Evolutionary conservation across 768 basidiomycete species (phyloP), one percentile per base, ranked within the genome.

Genomic region (Trametes punicea): DNA sequence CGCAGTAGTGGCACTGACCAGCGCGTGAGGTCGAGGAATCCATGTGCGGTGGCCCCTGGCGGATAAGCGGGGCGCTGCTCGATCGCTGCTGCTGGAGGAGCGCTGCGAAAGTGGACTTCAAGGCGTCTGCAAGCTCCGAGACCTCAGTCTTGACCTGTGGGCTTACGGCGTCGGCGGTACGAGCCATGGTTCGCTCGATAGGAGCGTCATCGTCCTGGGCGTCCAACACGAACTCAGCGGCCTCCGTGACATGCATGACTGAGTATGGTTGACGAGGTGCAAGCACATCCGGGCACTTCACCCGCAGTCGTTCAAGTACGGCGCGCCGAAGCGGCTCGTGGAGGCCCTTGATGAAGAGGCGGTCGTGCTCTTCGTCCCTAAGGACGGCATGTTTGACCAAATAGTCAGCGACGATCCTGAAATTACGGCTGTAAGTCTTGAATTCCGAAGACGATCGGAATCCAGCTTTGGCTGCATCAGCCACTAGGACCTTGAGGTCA

Each of bases 181-280:
- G 23, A 8, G 11, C 29, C 2, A 16, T 3, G 8, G 40, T 18
- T 7, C 16, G 23, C 45, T 20, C 5, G 39, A 46, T 27, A 16
- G 18, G 36, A 1, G 7, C 33, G 38, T 39, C 44, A 1, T 45
- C 41, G 25, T 50, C 46, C 26, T 29, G 18, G 1, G 59, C 20
- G 23, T 51, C 39, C 20, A 68, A 25, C 6, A 62, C 59, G 44
- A 67, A 66, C 3, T 57, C 46, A 0, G 65, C 60, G 1, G 64
- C 67, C 16, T 59, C 64, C 6, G 63, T 55, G n/a, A 68, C 56
- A 5, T 68, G 57, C 0, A 15, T 29, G 11, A 70, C 29, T 3
- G 31, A 21, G 48, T 68, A 70, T 1, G 67, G 65, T 10, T 68
- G 61, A 9, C 69, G 67, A 0, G 65, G 69, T n/a, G 58, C 58